Conservation (phyloP, 1,139 yeast species). For the Saccharomycopsis hybrid region DNA sequence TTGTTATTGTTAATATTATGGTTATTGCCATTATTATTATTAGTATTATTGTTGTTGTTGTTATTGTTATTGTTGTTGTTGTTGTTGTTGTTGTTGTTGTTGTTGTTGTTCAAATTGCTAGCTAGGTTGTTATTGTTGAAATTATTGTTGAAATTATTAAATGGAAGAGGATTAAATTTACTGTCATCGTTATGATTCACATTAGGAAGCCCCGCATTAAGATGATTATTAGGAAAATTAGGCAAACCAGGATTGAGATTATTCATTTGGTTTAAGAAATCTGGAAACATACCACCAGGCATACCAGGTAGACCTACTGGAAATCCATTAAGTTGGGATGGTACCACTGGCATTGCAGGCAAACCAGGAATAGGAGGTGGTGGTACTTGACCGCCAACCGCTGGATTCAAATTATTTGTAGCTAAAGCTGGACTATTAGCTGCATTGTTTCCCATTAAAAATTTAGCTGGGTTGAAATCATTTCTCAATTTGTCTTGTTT, state of each 20-base stretch:
- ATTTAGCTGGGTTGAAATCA: constrained; percentile 32
- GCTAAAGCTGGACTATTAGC: not conserved
- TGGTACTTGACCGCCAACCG: not conserved
- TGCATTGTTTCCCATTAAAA: constrained; percentile 19
- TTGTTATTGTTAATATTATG: too few species aligned
- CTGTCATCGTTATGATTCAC: constrained; percentile 3
- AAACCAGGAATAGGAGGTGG: constrained; percentile 10
- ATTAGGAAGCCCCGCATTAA: not conserved
- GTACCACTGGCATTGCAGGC: constrained; percentile 13
- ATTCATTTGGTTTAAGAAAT: constrained; percentile 5
- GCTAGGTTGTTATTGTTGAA: too few species aligned
- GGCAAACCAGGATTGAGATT: not conserved
- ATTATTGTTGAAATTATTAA: too few species aligned
- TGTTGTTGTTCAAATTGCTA: too few species aligned
- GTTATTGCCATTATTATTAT: not conserved
- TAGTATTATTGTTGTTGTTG: not conserved
- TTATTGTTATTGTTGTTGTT: constrained; percentile 5
- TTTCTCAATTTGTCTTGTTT: constrained; percentile 67
- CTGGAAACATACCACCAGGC: not conserved
- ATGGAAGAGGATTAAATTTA: too few species aligned
- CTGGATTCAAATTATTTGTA: not conserved
- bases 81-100: too few species aligned
- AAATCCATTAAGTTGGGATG: constrained; percentile 21
- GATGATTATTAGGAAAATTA: not conserved
- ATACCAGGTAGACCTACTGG: constrained; percentile 5